Base-by-base conservation (phyloP, 768 basidiomycete species). In the Boletus coccyginus region DNA sequence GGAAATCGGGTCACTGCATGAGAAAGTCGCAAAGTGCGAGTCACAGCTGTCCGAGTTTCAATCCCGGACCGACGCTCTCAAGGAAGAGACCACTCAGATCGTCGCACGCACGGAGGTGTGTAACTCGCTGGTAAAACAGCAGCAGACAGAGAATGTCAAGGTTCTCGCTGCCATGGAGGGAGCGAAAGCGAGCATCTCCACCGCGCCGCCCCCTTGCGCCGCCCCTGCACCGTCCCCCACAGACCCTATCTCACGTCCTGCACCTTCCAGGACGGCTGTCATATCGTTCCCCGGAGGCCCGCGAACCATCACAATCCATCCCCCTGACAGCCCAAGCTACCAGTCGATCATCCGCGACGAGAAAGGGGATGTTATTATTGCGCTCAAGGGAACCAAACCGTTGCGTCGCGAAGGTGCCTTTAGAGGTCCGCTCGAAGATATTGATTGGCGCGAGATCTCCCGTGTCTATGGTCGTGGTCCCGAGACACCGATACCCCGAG, bases 381-480 rank as follows among this genome's bases (percentile, higher is more conserved):
- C 58, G 27, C 46, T 61, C 32, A 61, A 50, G 19, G 44, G 32
- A 33, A 7, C 44, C 29, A 62, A 52, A 7, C 57, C 66, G 3
- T 17, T 67, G 35, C 44, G 61, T 42, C 61, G 64, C 19, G 61
- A 63, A 39, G 66, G 66, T 8, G 64, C 66, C 3, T 67, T 67
- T 54, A 50, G 53, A 33, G 56, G 64, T 0, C 21, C 49, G 1
- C 32, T 58, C 2, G 58, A 59, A 16, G 56, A 58, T 0, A 21
- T 54, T 2, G 58, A 62, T 31, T 59, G 43, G 60, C 7, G 6
- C 8, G 27, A 29, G 24, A 47, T 59, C 47, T 31, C 48, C 3
- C 48, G 32, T 21, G 62, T 67, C 17, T 39, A 21, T 5, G 62
- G 65, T 3, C 66, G 62, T 42, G 65, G 42, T 2, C 53, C 55